Evolutionary conservation across 139 green algal genomes (phyloP).

Genomic region (Coelastrella sp.): DNA sequence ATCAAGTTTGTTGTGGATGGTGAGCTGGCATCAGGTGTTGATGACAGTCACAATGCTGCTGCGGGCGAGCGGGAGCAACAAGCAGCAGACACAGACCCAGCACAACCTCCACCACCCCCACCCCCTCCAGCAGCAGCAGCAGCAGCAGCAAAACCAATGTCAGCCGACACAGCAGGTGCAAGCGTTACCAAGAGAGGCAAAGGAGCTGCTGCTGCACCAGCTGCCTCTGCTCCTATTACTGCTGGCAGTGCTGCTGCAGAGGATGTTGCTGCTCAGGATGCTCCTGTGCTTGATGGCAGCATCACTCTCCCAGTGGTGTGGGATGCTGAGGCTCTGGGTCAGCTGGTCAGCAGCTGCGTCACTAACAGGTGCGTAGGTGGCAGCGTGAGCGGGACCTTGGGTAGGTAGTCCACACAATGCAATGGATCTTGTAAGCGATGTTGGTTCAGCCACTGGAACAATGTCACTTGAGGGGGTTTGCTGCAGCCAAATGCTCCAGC

Average conservation of each 20-base stretch:
- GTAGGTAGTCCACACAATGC: too few species aligned
- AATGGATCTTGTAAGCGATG: too few species aligned
- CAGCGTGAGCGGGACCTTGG: not conserved
- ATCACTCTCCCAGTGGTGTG: not conserved
- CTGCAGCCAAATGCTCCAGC: too few species aligned
- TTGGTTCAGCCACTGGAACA: too few species aligned
- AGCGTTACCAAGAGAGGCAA: too few species aligned
- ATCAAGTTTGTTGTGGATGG: not conserved
- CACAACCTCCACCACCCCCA: not conserved
- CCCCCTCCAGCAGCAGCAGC: too few species aligned
- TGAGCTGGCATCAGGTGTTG: not conserved
- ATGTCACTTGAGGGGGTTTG: too few species aligned
- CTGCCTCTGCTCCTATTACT: too few species aligned
- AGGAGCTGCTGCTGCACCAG: too few species aligned
- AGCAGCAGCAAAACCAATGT: too few species aligned
- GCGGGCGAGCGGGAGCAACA: not conserved
- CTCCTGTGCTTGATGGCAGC: not conserved
- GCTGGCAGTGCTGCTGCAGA: too few species aligned
- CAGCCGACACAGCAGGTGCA: not conserved
- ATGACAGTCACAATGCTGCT: not conserved
- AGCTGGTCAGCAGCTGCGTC: conserved; percentile 6
- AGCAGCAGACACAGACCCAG: not conserved
- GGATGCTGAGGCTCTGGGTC: not conserved
- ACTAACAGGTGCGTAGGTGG: not conserved
- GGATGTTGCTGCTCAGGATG: not conserved